Base-by-base conservation (phyloP, 768 basidiomycete species). In the Pisolithus marmoratus region DNA sequence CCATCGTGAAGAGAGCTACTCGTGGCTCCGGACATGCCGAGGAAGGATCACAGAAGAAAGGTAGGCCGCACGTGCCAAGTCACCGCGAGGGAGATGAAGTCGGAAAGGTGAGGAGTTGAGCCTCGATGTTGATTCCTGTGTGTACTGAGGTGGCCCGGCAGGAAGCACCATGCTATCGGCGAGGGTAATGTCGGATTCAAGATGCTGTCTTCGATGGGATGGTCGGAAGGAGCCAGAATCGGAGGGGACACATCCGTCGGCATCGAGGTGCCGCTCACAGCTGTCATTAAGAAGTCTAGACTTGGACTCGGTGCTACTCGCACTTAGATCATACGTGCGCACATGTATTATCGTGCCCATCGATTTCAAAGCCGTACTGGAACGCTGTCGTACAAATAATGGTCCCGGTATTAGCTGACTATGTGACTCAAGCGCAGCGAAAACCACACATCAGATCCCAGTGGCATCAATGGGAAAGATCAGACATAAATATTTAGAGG, bases 151-250 rank as follows among this genome's bases (percentile, higher is more conserved):
- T 43, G 4, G 56, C 55, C 8, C 15, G 29, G 17, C 62, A 87
- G 77, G 84, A 84, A 45, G 91, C 90, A 14, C 88, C 88, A n/a
- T 2, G 91, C 85, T 71, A 86, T 97, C 49, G 84, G 80, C 14
- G 74, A 79, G 56, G 72, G 80, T 2, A 97, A 97, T 59, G 62
- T 94, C 46, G 95, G 95, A 0, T 96, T 95, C 72, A 81, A 71
- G 70, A 80, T 98, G 82, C 65, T 97, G 56, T 82, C 85, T 15
- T 74, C 79, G 54, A 96, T 97, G 94, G 94, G 94, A 38, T 95
- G 93, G 93, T 65, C 80, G 3, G 89, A 92, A 60, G 93, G 93
- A 0, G 76, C 82, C 38, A 72, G 78, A 12, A 93, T 95, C 59
- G 93, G 93, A 5, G 74, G 78, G 0, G 61, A 69, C 1, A 54